A percentile compares a stretch with the other conserved stretches of the same genome.
Conservation (phyloP, 1,284 basidiomycete genomes). For the Wolfiporia cocos region DNA sequence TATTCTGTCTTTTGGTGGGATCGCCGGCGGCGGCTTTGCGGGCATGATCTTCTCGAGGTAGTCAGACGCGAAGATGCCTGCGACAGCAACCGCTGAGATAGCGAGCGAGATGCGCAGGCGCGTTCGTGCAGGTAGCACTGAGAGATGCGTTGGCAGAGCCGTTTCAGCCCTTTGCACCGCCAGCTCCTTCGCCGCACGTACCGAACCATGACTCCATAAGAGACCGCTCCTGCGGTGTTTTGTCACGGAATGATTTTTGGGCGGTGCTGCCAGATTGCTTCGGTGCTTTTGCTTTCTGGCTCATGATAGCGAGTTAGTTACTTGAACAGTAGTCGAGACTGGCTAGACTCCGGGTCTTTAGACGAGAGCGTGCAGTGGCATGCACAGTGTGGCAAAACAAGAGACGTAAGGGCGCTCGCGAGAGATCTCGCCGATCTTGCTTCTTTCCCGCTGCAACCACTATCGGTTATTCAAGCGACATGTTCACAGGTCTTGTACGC, state of each 20-base stretch:
- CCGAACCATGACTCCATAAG: conserved; percentile 1
- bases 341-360: too few relatives aligned
- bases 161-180: too few relatives aligned
- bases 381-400: too few relatives aligned
- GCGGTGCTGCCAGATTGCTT: too few relatives aligned
- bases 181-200: too few relatives aligned
- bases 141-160: background rate
- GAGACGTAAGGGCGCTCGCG: background rate
- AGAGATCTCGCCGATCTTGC: background rate
- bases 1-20: background rate
- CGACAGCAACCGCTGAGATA: conserved; percentile 43
- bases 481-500: conserved; percentile 72
- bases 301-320: too few relatives aligned
- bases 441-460: background rate
- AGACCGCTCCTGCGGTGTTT: background rate
- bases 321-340: too few relatives aligned
- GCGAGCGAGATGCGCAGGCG: conserved; percentile 54
- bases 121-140: conserved; percentile 55
- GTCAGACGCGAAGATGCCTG: conserved; percentile 50
- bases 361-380: too few relatives aligned
- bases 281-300: too few relatives aligned
- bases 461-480: conserved; percentile 14
- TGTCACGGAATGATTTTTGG: background rate
- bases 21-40: too few relatives aligned
- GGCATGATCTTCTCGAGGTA: conserved; percentile 43